Evolutionary conservation across 2,329 filamentous ascomycete genomes (phyloP).

Genomic region (Diaporthe ampelina): DNA sequence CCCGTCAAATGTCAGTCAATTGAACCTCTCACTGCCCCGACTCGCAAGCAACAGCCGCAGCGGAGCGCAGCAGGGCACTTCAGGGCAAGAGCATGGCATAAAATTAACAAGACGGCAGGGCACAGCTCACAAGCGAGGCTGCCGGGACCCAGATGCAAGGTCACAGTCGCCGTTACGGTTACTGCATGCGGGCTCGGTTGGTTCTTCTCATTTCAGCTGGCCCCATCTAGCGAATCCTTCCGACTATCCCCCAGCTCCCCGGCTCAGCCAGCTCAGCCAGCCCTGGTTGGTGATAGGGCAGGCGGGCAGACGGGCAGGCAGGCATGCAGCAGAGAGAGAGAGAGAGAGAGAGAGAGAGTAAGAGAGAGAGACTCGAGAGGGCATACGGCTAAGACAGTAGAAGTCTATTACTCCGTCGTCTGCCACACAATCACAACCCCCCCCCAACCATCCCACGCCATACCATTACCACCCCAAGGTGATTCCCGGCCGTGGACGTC

Average conservation of each 20-base stretch:
- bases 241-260: constrained; percentile 4
- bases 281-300: constrained; percentile 7
- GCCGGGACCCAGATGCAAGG: neutral
- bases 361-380: no score
- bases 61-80: neutral
- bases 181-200: constrained; percentile 1
- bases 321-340: neutral
- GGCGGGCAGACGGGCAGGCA: neutral
- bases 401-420: neutral
- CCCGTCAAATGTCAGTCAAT: neutral
- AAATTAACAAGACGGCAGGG: neutral
- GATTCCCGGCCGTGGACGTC: no score
- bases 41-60: constrained; percentile 8
- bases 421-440: constrained; percentile 4
- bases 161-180: neutral
- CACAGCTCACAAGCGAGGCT: constrained; percentile 1
- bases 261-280: neutral
- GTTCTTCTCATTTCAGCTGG: constrained; percentile 31
- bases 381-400: no score
- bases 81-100: neutral
- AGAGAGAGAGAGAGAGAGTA: no score
- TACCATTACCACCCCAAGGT: no score
- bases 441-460: no score
- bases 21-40: neutral
- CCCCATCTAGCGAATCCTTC: constrained; percentile 32